phyloP scores from a whole-genome alignment of 73 alveolate genomes.

The Tetrahymena borealis region DNA sequence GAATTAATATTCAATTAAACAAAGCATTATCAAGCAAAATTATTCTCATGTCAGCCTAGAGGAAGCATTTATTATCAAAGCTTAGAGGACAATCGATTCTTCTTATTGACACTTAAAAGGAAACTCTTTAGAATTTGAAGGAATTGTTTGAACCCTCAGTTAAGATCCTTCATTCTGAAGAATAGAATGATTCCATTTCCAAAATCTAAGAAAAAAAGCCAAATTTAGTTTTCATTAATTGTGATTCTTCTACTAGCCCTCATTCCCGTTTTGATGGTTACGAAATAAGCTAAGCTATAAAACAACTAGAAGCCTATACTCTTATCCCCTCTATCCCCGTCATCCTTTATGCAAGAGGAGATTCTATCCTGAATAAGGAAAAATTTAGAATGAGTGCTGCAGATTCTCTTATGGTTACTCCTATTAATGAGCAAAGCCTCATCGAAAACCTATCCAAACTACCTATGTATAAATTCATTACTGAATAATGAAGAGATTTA shows the following conservation, averaged over 20 bases:
- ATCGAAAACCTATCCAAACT: not conserved
- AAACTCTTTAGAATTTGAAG: not conserved
- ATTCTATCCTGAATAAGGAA: not conserved
- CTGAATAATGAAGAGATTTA: not conserved
- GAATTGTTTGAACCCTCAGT: not conserved
- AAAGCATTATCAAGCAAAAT: not conserved
- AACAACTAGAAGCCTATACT: not conserved
- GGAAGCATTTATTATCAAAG: not conserved
- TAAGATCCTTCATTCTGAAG: not conserved
- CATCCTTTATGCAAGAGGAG: not conserved
- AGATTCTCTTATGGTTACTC: not conserved
- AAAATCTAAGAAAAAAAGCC: not conserved
- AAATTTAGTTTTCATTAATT: not conserved
- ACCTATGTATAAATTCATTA: not conserved
- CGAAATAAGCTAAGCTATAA: not conserved
- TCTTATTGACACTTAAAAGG: not conserved
- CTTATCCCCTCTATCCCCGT: not conserved
- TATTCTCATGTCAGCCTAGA: not conserved
- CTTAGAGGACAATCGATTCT: not conserved
- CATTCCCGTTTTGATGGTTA: not conserved
- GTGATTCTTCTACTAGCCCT: not conserved
- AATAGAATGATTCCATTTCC: not conserved
- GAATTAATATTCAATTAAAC: too few species aligned
- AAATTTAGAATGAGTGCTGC: not conserved
- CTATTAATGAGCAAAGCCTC: not conserved